Conservation (phyloP, 352 stramenopile genomes). For the Aphanomyces astaci region DNA sequence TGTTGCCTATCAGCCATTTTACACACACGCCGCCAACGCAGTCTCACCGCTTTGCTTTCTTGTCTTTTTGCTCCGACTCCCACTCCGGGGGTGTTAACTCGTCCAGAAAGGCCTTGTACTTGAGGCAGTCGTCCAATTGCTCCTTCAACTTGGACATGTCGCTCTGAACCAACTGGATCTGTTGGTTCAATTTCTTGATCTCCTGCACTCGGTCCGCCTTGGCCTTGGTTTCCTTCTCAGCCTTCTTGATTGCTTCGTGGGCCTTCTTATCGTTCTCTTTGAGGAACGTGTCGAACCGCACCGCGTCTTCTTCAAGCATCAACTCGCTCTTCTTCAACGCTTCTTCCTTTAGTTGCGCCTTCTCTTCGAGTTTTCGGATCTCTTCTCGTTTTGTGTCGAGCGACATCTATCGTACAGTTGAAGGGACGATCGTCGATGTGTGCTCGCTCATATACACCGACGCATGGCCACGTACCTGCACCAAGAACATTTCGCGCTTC, state of each 20-base stretch:
- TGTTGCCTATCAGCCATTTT: conserved; percentile 27
- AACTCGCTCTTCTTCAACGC: conserved; percentile 91
- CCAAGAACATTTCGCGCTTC: conserved; percentile 96
- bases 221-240: conserved; percentile 90
- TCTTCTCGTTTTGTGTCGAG: conserved; percentile 95
- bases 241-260: conserved; percentile 92
- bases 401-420: conserved; percentile 86
- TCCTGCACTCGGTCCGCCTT: conserved; percentile 93
- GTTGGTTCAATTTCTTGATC: conserved; percentile 93
- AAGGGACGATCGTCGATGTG: too few relatives aligned
- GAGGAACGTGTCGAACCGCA: conserved; percentile 94
- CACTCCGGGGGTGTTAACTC: conserved; percentile 85
- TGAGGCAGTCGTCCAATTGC: conserved; percentile 89
- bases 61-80: conserved; percentile 64
- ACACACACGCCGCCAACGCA: not conserved
- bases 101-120: conserved; percentile 92
- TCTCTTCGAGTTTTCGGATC: conserved; percentile 95
- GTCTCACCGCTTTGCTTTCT: conserved; percentile 49
- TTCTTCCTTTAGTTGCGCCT: conserved; percentile 92
- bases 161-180: conserved; percentile 90
- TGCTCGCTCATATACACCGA: too few relatives aligned
- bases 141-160: conserved; percentile 93
- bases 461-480: too few relatives aligned
- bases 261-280: conserved; percentile 97
- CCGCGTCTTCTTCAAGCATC: conserved; percentile 94